Percentiles rank a stretch among this genome's conserved stretches.
These are phyloP conservation scores for Alternaria sp. DNA, from an alignment of 2,329 filamentous ascomycete species.

Conservation along the genomic window DNA sequence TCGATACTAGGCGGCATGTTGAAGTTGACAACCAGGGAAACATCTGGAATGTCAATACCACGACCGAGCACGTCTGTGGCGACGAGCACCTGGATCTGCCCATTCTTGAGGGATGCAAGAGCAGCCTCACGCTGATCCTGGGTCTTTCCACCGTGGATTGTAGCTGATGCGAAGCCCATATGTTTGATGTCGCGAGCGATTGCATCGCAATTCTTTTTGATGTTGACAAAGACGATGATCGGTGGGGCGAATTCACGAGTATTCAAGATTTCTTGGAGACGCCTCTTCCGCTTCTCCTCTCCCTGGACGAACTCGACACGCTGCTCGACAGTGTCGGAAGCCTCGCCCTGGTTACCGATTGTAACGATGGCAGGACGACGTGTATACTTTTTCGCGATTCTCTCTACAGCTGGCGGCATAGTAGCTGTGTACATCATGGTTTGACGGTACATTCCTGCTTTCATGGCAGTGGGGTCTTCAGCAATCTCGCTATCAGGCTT, in stretches of 20 bases:
- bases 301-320: conserved; percentile 89
- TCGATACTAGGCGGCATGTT: conserved; percentile 97
- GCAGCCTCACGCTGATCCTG: conserved; percentile 98
- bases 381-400: conserved; percentile 96
- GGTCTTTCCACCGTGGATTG: conserved; percentile 92
- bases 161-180: conserved; percentile 89
- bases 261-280: conserved; percentile 85
- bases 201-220: conserved; percentile 97
- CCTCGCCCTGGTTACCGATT: conserved; percentile 92
- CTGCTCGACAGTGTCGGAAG: conserved; percentile 97
- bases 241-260: conserved; percentile 82
- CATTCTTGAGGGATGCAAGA: conserved; percentile 80
- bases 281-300: conserved; percentile 96
- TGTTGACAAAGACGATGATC: conserved; percentile 99
- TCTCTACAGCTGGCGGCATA: conserved; percentile 91
- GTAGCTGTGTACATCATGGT: conserved; percentile 99
- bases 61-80: conserved; percentile 94
- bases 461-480: conserved; percentile 86
- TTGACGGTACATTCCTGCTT: conserved; percentile 83
- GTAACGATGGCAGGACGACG: conserved; percentile 91
- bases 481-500: conserved; percentile 94
- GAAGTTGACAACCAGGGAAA: conserved; percentile 95
- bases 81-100: conserved; percentile 84
- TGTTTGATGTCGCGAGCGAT: conserved; percentile 92
- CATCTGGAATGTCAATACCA: conserved; percentile 97